Percentiles rank a stretch among this genome's conserved stretches.
Conservation (phyloP, 306 rosid species). For the Notholithocarpus densiflorus region DNA sequence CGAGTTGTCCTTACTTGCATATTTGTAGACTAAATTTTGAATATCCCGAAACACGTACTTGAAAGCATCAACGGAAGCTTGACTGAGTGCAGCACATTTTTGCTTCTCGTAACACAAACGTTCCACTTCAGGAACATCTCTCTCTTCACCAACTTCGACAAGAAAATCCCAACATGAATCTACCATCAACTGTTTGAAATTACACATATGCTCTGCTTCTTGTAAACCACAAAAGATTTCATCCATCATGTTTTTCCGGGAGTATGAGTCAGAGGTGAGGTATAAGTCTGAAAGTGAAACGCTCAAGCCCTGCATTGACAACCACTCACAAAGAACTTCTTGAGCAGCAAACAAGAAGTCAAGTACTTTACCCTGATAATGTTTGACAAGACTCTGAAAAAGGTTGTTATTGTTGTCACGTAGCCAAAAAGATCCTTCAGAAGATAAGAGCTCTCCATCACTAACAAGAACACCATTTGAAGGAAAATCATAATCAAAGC, state of each 20-base stretch:
- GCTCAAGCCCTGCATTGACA: constrained; percentile 80
- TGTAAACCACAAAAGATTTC: constrained; percentile 64
- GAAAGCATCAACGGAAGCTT: constrained; percentile 83
- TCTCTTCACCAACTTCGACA: constrained; percentile 43
- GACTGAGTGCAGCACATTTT: constrained; percentile 65
- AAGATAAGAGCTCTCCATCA: constrained; percentile 70
- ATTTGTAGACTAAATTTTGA: constrained; percentile 63
- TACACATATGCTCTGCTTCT: constrained; percentile 71
- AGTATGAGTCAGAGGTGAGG: constrained; percentile 54
- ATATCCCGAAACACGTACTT: constrained; percentile 70
- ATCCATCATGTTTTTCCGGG: constrained; percentile 73
- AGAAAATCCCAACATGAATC: constrained; percentile 43
- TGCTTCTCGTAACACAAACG: constrained; percentile 62
- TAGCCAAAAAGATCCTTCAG: constrained; percentile 76
- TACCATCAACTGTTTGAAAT: constrained; percentile 65
- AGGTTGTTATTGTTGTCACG: constrained; percentile 59
- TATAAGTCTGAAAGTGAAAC: constrained; percentile 82
- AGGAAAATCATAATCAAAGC: constrained; percentile 54
- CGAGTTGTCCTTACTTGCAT: constrained; percentile 55
- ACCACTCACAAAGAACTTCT: constrained; percentile 83
- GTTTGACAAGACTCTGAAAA: constrained; percentile 57
- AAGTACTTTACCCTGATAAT: constrained; percentile 42
- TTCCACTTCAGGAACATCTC: constrained; percentile 36
- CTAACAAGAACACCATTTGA: constrained; percentile 44
- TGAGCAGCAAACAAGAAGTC: constrained; percentile 65